phyloP scores from a whole-genome alignment of 768 basidiomycete species.

The Rhodocollybia butyracea region DNA sequence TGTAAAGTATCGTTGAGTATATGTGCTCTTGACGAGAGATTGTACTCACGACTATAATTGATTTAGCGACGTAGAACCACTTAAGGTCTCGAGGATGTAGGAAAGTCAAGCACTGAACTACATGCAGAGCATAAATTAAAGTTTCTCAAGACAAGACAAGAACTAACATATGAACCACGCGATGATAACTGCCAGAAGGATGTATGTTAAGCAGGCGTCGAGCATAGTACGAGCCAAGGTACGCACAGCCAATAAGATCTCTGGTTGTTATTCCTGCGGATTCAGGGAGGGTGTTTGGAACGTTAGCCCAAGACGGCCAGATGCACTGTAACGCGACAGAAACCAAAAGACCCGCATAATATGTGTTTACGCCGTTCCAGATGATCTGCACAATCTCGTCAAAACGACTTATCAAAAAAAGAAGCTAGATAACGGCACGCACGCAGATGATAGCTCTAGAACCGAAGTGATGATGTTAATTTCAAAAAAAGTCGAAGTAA shows the following conservation, averaged over 20 bases:
- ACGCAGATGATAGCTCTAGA: conserved; percentile 11
- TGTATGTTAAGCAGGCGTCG: not conserved
- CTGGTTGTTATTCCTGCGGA: conserved; percentile 11
- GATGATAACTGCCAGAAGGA: conserved; percentile 7
- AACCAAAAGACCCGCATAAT: conserved; percentile 11
- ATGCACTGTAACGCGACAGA: conserved; percentile 11
- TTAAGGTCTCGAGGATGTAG: conserved; percentile 13
- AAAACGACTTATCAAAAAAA: not conserved
- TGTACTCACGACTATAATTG: conserved; percentile 8
- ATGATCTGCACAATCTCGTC: not conserved
- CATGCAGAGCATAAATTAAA: not conserved
- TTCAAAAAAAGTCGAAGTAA: not conserved
- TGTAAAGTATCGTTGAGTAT: not conserved
- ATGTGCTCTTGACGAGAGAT: not conserved
- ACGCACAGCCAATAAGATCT: conserved; percentile 9
- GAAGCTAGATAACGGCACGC: not conserved
- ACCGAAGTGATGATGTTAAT: not conserved
- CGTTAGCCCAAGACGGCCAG: conserved; percentile 9
- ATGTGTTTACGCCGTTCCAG: conserved; percentile 12
- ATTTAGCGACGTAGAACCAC: conserved; percentile 11
- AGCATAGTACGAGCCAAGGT: not conserved
- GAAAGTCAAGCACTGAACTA: conserved; percentile 11
- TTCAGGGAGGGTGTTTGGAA: conserved; percentile 8
- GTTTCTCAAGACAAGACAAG: not conserved
- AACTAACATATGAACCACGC: conserved; percentile 12